Evolutionary conservation across 192 early-diverging fungal genomes (phyloP), one percentile per base, ranked within the genome.

Genomic region (Piromyces sp.): DNA sequence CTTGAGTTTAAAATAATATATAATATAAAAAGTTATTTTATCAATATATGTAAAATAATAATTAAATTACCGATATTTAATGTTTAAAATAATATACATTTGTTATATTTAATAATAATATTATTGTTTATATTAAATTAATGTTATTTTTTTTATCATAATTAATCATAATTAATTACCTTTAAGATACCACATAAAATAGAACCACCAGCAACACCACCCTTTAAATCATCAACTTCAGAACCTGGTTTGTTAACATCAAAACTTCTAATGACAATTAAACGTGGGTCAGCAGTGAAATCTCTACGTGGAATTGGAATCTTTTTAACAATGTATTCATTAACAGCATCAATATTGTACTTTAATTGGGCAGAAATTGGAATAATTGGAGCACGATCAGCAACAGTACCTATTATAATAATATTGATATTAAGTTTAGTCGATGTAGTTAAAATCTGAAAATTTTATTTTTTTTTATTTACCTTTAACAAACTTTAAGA

Each of bases 181-280:
- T 88, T 92, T 82, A 95, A 88, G 5, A 97, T 94, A 86, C 97
- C 97, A 82, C 89, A 92, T 78, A 99, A 88, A 82, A 99, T 97
- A 82, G 93, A 95, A 37, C 98, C 98, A 89, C 97, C 98, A 79
- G 95, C 97, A 85, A 99, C 96, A 85, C 98, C 97, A 85, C 98
- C 98, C 87, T 94, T 94, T 81, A 99, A 89, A 68, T 95, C 90
- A 29, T 93, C 90, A 30, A 98, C 93, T 87, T 96, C 96, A 30
- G 93, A 91, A 85, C 98, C 98, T 38, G 98, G 97, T 87, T 98
- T 97, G 91, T 99, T 99, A 83, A 99, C 95, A 86, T 99, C 97
- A 82, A 99, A 99, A 30, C 94, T 95, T 86, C 97, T 95, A 86
- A 99, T 99, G 82, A 99, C 96, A 86, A 98, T 98, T 81, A 99